phyloP scores from a whole-genome alignment of 2,329 filamentous ascomycete species.

The Trichoderma brevicompactum region DNA sequence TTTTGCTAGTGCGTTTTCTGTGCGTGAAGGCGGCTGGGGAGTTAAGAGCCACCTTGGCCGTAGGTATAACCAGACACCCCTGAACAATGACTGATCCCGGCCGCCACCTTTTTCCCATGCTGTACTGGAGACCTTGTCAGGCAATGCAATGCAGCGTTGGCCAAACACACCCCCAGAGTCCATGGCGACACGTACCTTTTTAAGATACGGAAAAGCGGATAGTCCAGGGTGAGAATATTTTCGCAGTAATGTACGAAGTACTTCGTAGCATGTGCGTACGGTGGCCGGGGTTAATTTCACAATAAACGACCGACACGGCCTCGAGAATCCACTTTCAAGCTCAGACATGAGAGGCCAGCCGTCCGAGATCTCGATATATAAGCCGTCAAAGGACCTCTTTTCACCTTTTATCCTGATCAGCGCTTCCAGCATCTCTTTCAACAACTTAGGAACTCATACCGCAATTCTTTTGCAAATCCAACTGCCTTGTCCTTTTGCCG shows the following conservation, averaged over 20 bases:
- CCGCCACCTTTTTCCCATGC: slow-evolving; percentile 17
- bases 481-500: background rate
- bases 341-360: background rate
- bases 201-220: slow-evolving; percentile 16
- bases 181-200: background rate
- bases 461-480: background rate
- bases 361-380: slow-evolving; percentile 21
- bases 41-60: background rate
- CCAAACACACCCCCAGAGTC: slow-evolving; percentile 10
- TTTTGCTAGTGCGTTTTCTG: slow-evolving; percentile 20
- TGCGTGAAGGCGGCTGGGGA: slow-evolving; percentile 18
- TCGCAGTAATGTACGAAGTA: background rate
- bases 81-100: slow-evolving; percentile 12
- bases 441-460: background rate
- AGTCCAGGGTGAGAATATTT: slow-evolving; percentile 14
- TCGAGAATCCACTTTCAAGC: background rate
- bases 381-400: slow-evolving; percentile 4
- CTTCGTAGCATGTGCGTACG: background rate
- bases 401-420: slow-evolving; percentile 14
- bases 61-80: slow-evolving; percentile 15
- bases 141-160: slow-evolving; percentile 17
- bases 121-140: background rate
- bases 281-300: background rate
- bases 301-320: background rate
- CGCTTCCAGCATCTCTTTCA: background rate